Percentiles rank a stretch among this genome's conserved stretches.
Evolutionary conservation across 371 early-diverging fungal genomes (phyloP).

Genomic region (Parasitella parasitica): DNA sequence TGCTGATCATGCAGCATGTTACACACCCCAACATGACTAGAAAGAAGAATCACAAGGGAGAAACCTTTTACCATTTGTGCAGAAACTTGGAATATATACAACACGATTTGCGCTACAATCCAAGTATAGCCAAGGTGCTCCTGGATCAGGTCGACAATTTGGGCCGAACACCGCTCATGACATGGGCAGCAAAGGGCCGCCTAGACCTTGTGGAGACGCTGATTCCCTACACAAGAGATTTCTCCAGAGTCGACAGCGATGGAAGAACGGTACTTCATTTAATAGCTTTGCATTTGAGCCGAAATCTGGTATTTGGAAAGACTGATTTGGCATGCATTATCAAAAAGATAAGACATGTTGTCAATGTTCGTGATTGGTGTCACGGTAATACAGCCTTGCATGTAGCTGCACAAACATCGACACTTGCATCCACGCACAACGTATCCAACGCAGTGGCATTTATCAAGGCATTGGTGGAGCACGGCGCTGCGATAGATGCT

Average conservation of each 20-base stretch:
- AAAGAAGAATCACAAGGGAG: conserved; percentile 30
- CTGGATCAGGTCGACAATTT: conserved; percentile 21
- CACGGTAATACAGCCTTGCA: conserved; percentile 50
- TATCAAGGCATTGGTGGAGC: conserved; percentile 3
- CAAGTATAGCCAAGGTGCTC: conserved; percentile 12
- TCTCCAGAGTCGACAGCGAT: conserved; percentile 11
- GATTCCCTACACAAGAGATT: not conserved
- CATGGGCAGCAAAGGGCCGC: conserved; percentile 46
- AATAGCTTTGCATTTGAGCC: conserved; percentile 5
- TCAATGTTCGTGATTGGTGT: conserved; percentile 24
- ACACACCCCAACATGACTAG: not conserved
- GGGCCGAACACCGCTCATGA: conserved; percentile 42
- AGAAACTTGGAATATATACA: conserved; percentile 19
- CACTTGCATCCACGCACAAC: not conserved
- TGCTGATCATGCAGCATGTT: not conserved
- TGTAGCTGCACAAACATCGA: not conserved
- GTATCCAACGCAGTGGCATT: not conserved
- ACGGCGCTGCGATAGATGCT: conserved; percentile 5
- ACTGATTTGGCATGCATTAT: conserved; percentile 12
- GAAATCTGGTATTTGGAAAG: conserved; percentile 5
- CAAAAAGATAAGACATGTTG: not conserved
- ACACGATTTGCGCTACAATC: not conserved
- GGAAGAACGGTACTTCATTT: conserved; percentile 29
- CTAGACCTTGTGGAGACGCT: conserved; percentile 31
- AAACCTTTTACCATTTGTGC: conserved; percentile 48